Conservation (phyloP, 306 rosid species). For the Pueraria montana region DNA sequence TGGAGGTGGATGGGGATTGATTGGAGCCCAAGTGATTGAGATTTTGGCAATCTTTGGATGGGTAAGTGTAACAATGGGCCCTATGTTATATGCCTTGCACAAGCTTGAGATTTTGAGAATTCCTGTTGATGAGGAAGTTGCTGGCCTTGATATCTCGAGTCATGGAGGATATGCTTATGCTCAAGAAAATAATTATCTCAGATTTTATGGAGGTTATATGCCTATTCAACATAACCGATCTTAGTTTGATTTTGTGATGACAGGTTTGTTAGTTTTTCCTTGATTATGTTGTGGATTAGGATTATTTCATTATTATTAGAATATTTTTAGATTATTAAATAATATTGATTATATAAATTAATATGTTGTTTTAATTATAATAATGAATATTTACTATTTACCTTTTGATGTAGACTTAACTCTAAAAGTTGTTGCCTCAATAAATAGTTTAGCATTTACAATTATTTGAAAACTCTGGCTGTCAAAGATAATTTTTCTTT, state of each 20-base stretch:
- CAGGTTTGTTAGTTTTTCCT: background rate
- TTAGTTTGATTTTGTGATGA: background rate
- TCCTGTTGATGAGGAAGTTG: conserved; percentile 60
- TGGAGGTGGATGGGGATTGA: conserved; percentile 80
- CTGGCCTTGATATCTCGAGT: conserved; percentile 76
- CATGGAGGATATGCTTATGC: conserved; percentile 81
- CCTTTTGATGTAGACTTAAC: background rate
- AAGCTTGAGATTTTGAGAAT: conserved; percentile 67
- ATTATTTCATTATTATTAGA: background rate
- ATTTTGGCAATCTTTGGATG: conserved; percentile 64
- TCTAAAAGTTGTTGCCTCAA: background rate
- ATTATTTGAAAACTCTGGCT: background rate
- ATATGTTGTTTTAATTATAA: background rate
- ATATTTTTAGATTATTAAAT: background rate
- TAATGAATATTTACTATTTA: background rate
- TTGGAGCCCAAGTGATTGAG: conserved; percentile 73
- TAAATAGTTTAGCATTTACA: background rate
- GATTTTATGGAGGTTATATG: conserved; percentile 52
- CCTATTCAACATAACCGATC: conserved; percentile 30
- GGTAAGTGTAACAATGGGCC: conserved; percentile 82
- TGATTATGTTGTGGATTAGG: background rate
- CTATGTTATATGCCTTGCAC: conserved; percentile 63
- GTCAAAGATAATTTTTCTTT: background rate
- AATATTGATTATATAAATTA: background rate
- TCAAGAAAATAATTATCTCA: conserved; percentile 50